Evolutionary conservation across 768 basidiomycete genomes (phyloP), one percentile per base, ranked within the genome.

Genomic region (Lactarius psammicola): DNA sequence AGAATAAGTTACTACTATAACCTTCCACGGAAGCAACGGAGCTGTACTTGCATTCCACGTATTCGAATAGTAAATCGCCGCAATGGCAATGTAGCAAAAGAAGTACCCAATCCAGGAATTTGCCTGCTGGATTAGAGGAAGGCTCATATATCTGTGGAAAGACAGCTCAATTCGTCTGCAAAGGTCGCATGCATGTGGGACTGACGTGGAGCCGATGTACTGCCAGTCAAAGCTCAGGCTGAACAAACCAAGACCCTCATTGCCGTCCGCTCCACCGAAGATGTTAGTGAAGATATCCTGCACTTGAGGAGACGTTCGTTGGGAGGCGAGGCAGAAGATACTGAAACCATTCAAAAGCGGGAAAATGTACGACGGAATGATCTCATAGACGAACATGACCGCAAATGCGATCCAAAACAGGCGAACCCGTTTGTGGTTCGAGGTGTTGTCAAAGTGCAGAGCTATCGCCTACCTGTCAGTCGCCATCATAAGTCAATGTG

Each of bases 221-320:
- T 86, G 84, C 86, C 86, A 90, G 69, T 89, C 88, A 55, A 89
- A 81, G n/a, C 84, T 84, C 49, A 89, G 64, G 38, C 82, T 83
- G 46, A 85, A 62, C 23, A 89, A 70, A 0, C 88, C 87, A 46
- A 89, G 77, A 0, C 87, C 88, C 73, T 90, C 87, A 69, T 89
- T 90, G 33, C 81, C 86, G 40, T 83, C 79, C 3, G 82, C 76
- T 6, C 89, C 89, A 33, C 89, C 89, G 65, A 90, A 89, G 0
- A 90, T 66, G 64, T 85, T 84, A 4, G 86, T 87, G 70, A 87
- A 80, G 18, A 83, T 71, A 65, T 84, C 75, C 33, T 78, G 75
- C 6, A 82, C 78, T 8, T 70, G 77, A 51, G 79, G 73, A 2
- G 80, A 76, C 0, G 79, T 78, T 40, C 77, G 76, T 69, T 84